Evolutionary conservation across 768 basidiomycete species (phyloP).

Genomic region (Rhodotorula graminis): DNA sequence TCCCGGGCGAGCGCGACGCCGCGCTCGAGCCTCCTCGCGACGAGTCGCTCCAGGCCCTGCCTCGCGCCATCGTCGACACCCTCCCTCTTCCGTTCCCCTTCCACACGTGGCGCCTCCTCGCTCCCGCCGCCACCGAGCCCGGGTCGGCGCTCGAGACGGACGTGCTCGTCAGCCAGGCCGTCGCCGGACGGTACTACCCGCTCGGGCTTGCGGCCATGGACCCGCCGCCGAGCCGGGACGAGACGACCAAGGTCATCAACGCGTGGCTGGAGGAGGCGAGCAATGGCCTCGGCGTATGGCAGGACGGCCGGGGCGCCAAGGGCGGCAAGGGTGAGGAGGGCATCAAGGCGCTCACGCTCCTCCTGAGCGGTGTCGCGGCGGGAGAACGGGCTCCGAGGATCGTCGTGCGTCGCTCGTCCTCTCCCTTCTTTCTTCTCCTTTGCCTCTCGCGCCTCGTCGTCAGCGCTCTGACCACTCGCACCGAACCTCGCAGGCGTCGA

Average conservation of each 20-base stretch:
- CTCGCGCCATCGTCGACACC: neutral
- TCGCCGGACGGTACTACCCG: slow-evolving; percentile 28
- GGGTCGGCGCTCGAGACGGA: neutral
- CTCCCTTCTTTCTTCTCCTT: neutral
- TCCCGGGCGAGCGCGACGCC: neutral
- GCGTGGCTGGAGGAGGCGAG: neutral
- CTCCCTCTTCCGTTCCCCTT: slow-evolving; percentile 21
- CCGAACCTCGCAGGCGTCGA: neutral
- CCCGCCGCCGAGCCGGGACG: neutral
- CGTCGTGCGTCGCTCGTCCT: slow-evolving; percentile 3
- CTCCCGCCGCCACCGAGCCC: neutral
- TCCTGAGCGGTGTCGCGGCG: slow-evolving; percentile 6
- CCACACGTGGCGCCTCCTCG: slow-evolving; percentile 21
- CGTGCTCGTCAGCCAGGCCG: slow-evolving; percentile 1
- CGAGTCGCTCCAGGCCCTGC: neutral
- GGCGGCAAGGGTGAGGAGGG: slow-evolving; percentile 23
- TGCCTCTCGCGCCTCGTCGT: too few species aligned
- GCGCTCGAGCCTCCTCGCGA: neutral
- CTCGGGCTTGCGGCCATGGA: neutral
- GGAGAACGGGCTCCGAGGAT: slow-evolving; percentile 1
- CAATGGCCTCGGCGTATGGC: neutral
- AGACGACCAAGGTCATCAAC: neutral
- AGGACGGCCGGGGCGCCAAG: neutral
- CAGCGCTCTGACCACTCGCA: too few species aligned
- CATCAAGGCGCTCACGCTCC: slow-evolving; percentile 7